Evolutionary conservation across 148 eudicot genomes (phyloP).

Genomic region (Selenicereus undatus): DNA sequence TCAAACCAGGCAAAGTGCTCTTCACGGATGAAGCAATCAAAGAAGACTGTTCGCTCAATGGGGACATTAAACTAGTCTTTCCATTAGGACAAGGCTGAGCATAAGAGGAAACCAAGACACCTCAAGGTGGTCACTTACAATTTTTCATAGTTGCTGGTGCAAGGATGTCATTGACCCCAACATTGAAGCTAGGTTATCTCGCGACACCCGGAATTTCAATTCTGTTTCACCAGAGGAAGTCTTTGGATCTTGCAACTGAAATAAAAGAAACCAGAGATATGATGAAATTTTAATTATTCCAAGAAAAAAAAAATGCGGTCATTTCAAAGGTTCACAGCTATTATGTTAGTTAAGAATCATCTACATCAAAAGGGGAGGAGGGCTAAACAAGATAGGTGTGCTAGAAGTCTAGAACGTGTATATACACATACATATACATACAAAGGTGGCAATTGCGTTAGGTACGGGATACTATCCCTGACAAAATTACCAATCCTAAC

Average conservation of each 20-base stretch:
- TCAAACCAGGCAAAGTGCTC: background rate
- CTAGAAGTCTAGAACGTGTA: background rate
- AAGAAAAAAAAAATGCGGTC: background rate
- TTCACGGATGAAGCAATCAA: background rate
- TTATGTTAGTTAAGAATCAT: background rate
- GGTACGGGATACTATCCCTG: background rate
- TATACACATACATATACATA: background rate
- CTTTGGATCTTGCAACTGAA: conserved; percentile 49
- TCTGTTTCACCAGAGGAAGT: conserved; percentile 56
- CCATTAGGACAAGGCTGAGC: background rate
- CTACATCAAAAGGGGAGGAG: background rate
- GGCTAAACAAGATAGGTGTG: background rate
- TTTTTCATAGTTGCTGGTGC: conserved; percentile 41
- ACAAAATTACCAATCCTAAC: background rate
- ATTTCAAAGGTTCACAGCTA: background rate
- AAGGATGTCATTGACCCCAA: conserved; percentile 54
- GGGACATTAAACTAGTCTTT: background rate
- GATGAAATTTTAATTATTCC: background rate
- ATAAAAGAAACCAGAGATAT: background rate
- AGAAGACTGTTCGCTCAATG: background rate
- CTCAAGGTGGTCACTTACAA: background rate
- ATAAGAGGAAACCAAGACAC: background rate
- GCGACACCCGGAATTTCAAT: conserved; percentile 57
- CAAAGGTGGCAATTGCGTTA: background rate
- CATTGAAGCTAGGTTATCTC: conserved; percentile 53